Percentiles rank a stretch among this genome's conserved stretches.
These are phyloP conservation scores for Phalaenopsis equestris DNA, from an alignment of 106 monocot species.

Conservation along the genomic window DNA sequence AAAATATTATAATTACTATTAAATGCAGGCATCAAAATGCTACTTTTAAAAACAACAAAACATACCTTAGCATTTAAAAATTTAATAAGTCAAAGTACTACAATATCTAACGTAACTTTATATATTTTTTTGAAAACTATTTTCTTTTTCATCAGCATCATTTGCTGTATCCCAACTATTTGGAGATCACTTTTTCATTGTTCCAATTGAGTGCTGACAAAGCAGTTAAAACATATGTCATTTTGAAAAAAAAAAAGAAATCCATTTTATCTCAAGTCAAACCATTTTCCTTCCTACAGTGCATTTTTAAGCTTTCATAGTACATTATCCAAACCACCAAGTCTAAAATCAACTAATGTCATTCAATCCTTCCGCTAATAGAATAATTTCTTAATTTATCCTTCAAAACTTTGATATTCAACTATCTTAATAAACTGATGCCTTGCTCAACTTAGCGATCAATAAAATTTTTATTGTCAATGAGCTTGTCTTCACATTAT, in stretches of 20 bases:
- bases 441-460: no score
- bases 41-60: no score
- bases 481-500: no score
- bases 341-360: background rate
- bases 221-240: background rate
- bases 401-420: background rate
- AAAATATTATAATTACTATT: no score
- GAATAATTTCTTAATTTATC: background rate
- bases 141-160: background rate
- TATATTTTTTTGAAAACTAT: no score
- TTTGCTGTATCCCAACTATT: background rate
- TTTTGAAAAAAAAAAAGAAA: background rate
- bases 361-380: background rate
- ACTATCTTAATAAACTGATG: background rate
- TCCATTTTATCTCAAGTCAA: background rate
- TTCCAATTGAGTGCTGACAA: background rate
- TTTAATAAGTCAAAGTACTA: no score
- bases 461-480: no score
- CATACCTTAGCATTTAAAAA: no score
- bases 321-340: background rate
- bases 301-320: background rate
- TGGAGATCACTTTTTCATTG: background rate
- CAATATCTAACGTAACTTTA: no score
- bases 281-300: background rate
- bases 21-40: no score